phyloP scores from a whole-genome alignment of 805 yeast species.

The Starmerella floris region DNA sequence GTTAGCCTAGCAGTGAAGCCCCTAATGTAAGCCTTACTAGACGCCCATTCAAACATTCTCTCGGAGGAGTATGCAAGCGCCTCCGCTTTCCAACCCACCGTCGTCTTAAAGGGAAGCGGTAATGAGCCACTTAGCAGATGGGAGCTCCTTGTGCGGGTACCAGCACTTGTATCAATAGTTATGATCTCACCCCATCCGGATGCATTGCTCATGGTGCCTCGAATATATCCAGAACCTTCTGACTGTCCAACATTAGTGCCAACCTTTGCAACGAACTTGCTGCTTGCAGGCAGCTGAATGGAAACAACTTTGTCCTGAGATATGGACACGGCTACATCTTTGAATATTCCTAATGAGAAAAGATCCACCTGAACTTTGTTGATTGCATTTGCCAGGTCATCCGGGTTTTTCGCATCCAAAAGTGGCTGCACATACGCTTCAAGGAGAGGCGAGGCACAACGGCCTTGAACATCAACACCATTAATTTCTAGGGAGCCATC shows the following conservation, averaged over 20 bases:
- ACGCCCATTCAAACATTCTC: slow-evolving; percentile 40
- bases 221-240: slow-evolving; percentile 88
- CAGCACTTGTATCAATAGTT: slow-evolving; percentile 42
- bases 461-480: slow-evolving; percentile 26
- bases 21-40: slow-evolving; percentile 40
- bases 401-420: slow-evolving; percentile 22
- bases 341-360: slow-evolving; percentile 15
- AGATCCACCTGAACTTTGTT: slow-evolving; percentile 25
- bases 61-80: slow-evolving; percentile 38
- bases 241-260: slow-evolving; percentile 96
- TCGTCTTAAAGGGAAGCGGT: slow-evolving; percentile 36
- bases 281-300: slow-evolving; percentile 29
- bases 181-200: slow-evolving; percentile 60
- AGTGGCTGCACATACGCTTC: slow-evolving; percentile 26
- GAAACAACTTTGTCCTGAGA: slow-evolving; percentile 14
- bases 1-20: slow-evolving; percentile 33
- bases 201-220: slow-evolving; percentile 49
- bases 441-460: slow-evolving; percentile 26
- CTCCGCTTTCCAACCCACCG: slow-evolving; percentile 37
- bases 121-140: slow-evolving; percentile 39
- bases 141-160: slow-evolving; percentile 47
- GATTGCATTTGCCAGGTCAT: slow-evolving; percentile 21
- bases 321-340: slow-evolving; percentile 19
- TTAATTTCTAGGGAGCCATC: slow-evolving; percentile 5
- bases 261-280: slow-evolving; percentile 67